phyloP scores from a whole-genome alignment of 768 basidiomycete genomes.

The Podaxis sp. region DNA sequence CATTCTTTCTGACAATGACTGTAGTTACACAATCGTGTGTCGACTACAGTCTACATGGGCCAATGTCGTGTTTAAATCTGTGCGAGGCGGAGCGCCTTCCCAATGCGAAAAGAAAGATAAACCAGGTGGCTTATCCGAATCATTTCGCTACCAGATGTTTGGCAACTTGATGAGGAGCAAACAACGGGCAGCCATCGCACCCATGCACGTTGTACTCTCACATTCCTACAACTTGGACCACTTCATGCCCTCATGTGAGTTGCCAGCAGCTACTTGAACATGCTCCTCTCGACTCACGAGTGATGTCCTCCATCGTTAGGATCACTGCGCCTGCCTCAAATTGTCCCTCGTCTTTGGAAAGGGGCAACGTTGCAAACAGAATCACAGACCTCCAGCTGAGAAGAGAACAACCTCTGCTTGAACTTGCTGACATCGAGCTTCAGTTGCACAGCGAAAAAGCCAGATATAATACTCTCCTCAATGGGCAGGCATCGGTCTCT shows the following conservation, averaged over 20 bases:
- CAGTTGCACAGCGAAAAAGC: conserved; percentile 28
- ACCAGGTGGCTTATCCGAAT: no score
- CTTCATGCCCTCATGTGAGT: background rate
- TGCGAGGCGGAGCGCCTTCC: no score
- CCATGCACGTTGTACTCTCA: background rate
- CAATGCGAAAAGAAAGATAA: no score
- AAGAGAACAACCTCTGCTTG: conserved; percentile 25
- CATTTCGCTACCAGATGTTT: no score
- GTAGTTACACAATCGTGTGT: no score
- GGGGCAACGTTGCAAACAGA: conserved; percentile 1
- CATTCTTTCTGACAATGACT: no score
- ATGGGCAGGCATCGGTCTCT: conserved; percentile 28
- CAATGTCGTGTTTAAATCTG: no score
- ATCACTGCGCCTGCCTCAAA: background rate
- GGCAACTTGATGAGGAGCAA: background rate
- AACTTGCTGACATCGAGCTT: conserved; percentile 28
- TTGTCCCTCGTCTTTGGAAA: background rate
- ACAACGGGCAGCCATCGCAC: background rate
- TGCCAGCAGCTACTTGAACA: background rate
- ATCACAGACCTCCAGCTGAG: conserved; percentile 24
- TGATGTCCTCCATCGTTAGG: background rate
- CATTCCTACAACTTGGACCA: background rate
- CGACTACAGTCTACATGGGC: no score
- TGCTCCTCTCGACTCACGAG: background rate
- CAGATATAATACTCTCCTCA: conserved; percentile 28